These are phyloP conservation scores for Xylaria sp. DNA, from an alignment of 2,329 filamentous ascomycete species.

Conservation along the genomic window DNA sequence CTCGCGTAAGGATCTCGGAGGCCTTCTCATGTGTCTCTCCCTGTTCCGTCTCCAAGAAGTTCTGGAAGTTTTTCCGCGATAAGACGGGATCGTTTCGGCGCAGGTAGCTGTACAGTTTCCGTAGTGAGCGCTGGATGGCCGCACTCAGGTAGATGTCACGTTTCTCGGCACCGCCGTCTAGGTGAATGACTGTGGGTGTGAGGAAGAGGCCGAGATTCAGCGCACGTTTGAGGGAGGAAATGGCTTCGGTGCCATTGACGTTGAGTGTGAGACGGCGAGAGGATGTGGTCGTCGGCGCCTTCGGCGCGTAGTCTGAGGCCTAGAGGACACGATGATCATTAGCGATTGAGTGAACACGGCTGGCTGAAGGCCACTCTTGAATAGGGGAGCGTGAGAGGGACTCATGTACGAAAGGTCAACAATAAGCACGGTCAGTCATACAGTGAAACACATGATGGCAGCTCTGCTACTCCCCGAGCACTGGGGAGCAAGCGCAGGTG, in stretches of 20 bases:
- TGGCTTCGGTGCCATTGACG: slow-evolving; percentile 28
- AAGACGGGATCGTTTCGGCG: slow-evolving; percentile 35
- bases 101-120: slow-evolving; percentile 43
- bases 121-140: slow-evolving; percentile 44
- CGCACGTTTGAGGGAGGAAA: slow-evolving; percentile 31
- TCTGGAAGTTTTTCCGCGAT: slow-evolving; percentile 37
- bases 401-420: background rate
- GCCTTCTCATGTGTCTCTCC: slow-evolving; percentile 33
- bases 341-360: slow-evolving; percentile 8
- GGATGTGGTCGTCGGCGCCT: slow-evolving; percentile 20
- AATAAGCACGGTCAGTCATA: slow-evolving; percentile 4
- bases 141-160: slow-evolving; percentile 41
- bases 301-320: slow-evolving; percentile 23
- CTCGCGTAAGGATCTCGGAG: slow-evolving; percentile 33
- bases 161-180: slow-evolving; percentile 22
- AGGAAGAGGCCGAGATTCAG: slow-evolving; percentile 30
- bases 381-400: background rate
- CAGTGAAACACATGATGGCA: slow-evolving; percentile 23
- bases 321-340: slow-evolving; percentile 11
- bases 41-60: slow-evolving; percentile 48
- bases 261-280: slow-evolving; percentile 29
- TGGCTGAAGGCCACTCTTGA: background rate
- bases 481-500: background rate
- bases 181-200: slow-evolving; percentile 29
- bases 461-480: background rate